Evolutionary conservation across 139 green algal species (phyloP), one percentile per base, ranked within the genome.

Genomic region (Coccomyxa sp.): DNA sequence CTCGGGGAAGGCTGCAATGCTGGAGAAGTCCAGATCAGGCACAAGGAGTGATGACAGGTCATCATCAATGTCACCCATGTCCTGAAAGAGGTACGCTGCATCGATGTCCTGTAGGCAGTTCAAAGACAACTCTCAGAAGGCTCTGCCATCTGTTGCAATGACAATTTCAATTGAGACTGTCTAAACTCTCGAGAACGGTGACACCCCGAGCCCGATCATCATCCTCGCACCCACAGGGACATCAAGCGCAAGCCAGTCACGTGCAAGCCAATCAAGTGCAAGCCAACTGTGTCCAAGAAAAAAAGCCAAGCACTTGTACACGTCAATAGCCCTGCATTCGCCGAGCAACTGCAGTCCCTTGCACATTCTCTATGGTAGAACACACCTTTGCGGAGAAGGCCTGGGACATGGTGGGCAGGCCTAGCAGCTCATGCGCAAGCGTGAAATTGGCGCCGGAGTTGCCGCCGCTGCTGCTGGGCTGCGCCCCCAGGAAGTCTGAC

Each of bases 371-470:
- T 51, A 51, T 51, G 38, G 38, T 11, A 27, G 18, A 59, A 79
- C 30, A 0, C 79, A 75, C 79, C 79, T 82, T 82, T 57, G 79
- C 79, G 30, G 51, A 67, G 79, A 74, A 82, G 79, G 30, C 60
- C 58, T 75, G 79, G 16, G 79, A 67, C 25, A 82, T 66, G 51
- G 79, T 57, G 16, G 79, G 79, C 58, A 82, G 60, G 79, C 79
- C 79, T n/a, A 82, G 58, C 23, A 82, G 79, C 51, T 82, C 79
- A 13, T 66, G n/a, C 25, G 79, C 79, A 13, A 82, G 79, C 25
- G 79, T 82, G 58, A 81, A 51, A 10, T 51, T 66, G 38, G 15
- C 45, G 45, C 0, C 25, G 38, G 38, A 27, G 17, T 74, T n/a
- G 58, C 25, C 27, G 58, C 13, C 13, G 30, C 79, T 57, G 79